These are phyloP conservation scores for Stellera chamaejasme DNA, from an alignment of 345 rosid species.

Conservation along the genomic window DNA sequence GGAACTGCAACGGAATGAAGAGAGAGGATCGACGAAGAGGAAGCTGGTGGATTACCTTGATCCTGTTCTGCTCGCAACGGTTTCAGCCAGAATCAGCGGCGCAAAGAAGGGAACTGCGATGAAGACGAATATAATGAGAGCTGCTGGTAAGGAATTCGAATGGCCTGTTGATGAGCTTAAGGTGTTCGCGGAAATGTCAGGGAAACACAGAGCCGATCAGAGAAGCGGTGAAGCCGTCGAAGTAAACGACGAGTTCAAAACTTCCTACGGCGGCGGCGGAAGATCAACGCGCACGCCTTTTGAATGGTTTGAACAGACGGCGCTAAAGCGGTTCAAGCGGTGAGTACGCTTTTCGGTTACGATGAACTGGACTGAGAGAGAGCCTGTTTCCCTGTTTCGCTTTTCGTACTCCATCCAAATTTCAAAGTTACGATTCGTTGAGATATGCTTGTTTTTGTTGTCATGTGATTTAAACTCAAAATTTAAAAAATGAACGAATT, in stretches of 20 bases:
- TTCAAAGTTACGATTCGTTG: too few relatives aligned
- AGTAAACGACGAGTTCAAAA: conserved; percentile 8
- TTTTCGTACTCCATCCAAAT: too few relatives aligned
- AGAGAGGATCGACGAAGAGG: conserved; percentile 11
- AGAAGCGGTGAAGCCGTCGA: background rate
- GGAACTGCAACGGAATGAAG: background rate
- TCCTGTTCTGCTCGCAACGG: conserved; percentile 16
- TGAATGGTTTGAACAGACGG: conserved; percentile 11
- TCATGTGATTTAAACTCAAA: too few relatives aligned
- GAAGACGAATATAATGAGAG: conserved; percentile 12
- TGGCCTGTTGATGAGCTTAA: conserved; percentile 22
- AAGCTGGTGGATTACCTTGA: conserved; percentile 28
- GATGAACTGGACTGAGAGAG: background rate
- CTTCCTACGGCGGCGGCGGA: background rate
- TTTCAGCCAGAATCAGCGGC: conserved; percentile 7
- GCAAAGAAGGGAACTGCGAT: background rate
- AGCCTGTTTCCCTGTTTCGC: background rate
- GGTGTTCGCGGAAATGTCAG: conserved; percentile 9
- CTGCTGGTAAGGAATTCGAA: conserved; percentile 11
- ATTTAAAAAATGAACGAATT: too few relatives aligned
- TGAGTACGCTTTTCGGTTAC: background rate
- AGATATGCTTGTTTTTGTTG: too few relatives aligned
- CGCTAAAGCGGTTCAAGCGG: conserved; percentile 12
- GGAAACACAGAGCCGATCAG: background rate
- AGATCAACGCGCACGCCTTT: conserved; percentile 10